These are phyloP conservation scores for Thyridium curvatum DNA, from an alignment of 2,329 filamentous ascomycete genomes.

Conservation along the genomic window DNA sequence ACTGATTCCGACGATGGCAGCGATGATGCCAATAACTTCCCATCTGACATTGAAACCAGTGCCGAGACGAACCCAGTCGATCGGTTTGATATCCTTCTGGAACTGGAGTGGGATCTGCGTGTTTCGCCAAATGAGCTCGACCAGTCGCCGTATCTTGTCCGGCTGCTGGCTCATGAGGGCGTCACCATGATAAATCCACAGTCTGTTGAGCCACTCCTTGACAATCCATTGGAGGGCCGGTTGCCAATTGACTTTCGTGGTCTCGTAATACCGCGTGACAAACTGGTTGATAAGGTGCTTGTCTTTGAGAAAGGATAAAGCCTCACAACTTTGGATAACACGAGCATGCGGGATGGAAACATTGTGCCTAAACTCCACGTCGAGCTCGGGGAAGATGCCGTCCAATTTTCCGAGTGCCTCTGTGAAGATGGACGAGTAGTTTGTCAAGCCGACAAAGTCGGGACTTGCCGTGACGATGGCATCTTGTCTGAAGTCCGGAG, in stretches of 20 bases:
- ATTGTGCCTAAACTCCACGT: conserved; percentile 14
- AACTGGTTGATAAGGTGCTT: conserved; percentile 19
- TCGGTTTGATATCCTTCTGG: conserved; percentile 17
- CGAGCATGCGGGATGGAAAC: conserved; percentile 20
- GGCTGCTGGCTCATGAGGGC: conserved; percentile 21
- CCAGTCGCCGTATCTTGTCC: conserved; percentile 21
- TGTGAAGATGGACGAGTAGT: conserved; percentile 20
- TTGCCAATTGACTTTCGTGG: conserved; percentile 16
- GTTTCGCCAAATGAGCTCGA: conserved; percentile 25
- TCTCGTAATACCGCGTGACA: conserved; percentile 19
- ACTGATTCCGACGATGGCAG: conserved; percentile 18
- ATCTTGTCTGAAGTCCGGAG: conserved; percentile 13
- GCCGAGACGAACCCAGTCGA: conserved; percentile 18
- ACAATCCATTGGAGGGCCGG: conserved; percentile 20
- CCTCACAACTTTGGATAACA: conserved; percentile 20
- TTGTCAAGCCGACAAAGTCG: conserved; percentile 23
- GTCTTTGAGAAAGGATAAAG: conserved; percentile 23
- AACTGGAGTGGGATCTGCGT: conserved; percentile 19
- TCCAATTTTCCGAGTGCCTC: conserved; percentile 21
- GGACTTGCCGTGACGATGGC: conserved; percentile 13
- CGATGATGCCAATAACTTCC: conserved; percentile 26
- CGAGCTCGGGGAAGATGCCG: conserved; percentile 15
- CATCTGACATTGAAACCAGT: conserved; percentile 23
- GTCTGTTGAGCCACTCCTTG: conserved; percentile 22
- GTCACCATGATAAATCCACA: conserved; percentile 18